Conservation (phyloP, 2,329 filamentous ascomycete species). For the Neoarthrinium moseri region DNA sequence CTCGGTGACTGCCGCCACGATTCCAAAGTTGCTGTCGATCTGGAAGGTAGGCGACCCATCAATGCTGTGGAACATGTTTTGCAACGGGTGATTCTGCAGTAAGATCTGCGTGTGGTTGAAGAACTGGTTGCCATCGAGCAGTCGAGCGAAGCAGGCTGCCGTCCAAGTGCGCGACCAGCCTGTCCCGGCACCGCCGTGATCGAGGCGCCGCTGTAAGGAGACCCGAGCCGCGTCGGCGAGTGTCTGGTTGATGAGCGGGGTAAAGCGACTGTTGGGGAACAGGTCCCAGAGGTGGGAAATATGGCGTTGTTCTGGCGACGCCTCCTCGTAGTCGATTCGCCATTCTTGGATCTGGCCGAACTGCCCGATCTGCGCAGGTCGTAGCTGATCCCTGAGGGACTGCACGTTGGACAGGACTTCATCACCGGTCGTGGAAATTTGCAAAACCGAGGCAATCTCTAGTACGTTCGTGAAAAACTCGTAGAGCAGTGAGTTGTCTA, state of each 20-base stretch:
- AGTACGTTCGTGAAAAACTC: conserved; percentile 31
- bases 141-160: conserved; percentile 30
- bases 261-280: conserved; percentile 38
- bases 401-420: conserved; percentile 10
- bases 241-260: conserved; percentile 27
- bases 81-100: conserved; percentile 1
- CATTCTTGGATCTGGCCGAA: conserved; percentile 9
- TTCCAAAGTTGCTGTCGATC: conserved; percentile 49
- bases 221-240: conserved; percentile 4
- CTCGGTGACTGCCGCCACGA: conserved; percentile 42
- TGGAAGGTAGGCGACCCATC: conserved; percentile 43
- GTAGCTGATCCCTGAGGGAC: conserved; percentile 15
- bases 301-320: conserved; percentile 43
- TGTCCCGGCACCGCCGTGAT: conserved; percentile 40
- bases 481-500: conserved; percentile 36
- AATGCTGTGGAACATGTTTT: conserved; percentile 9
- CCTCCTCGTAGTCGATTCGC: conserved; percentile 14
- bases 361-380: conserved; percentile 15
- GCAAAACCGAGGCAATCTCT: conserved; percentile 11
- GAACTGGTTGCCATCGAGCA: conserved; percentile 6
- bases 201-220: conserved; percentile 16
- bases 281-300: conserved; percentile 43
- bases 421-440: conserved; percentile 4
- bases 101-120: conserved; percentile 1
- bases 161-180: conserved; percentile 49